These are phyloP conservation scores for Botrytis aclada DNA, from an alignment of 2,329 filamentous ascomycete genomes.

Conservation along the genomic window DNA sequence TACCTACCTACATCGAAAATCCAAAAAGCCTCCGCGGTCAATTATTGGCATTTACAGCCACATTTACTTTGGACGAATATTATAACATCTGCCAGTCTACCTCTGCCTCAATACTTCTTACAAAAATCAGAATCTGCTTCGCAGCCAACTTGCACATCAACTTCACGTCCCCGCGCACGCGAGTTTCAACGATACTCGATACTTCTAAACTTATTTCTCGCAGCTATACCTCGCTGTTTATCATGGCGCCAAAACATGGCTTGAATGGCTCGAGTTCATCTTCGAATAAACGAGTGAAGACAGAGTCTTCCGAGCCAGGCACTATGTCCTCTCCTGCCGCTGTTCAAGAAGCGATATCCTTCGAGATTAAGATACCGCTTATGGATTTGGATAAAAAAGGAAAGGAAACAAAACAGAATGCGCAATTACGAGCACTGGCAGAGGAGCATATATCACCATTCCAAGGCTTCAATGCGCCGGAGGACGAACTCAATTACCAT, in stretches of 20 bases:
- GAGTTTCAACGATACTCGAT: neutral
- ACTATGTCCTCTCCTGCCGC: conserved; percentile 26
- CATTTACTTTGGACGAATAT: neutral
- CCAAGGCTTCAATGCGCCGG: conserved; percentile 25
- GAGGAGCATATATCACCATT: conserved; percentile 32
- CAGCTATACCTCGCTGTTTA: neutral
- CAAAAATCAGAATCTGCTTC: neutral
- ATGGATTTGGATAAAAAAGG: conserved; percentile 17
- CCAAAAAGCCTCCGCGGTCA: neutral
- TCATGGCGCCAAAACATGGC: conserved; percentile 35
- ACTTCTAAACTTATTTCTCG: neutral
- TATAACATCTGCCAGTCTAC: neutral
- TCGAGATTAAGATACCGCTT: conserved; percentile 21
- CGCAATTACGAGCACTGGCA: conserved; percentile 21
- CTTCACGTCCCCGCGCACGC: neutral
- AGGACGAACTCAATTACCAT: conserved; percentile 33
- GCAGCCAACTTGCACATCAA: neutral
- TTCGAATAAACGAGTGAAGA: conserved; percentile 31
- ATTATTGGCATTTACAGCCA: neutral
- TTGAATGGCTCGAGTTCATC: conserved; percentile 17
- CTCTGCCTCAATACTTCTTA: neutral
- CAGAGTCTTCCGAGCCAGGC: conserved; percentile 20
- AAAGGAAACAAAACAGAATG: conserved; percentile 18
- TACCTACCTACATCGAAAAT: neutral
- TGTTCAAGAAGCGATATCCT: conserved; percentile 23